These are phyloP conservation scores for Stachybotrys chlorohalonatus DNA, from an alignment of 2,329 filamentous ascomycete species.

Conservation along the genomic window DNA sequence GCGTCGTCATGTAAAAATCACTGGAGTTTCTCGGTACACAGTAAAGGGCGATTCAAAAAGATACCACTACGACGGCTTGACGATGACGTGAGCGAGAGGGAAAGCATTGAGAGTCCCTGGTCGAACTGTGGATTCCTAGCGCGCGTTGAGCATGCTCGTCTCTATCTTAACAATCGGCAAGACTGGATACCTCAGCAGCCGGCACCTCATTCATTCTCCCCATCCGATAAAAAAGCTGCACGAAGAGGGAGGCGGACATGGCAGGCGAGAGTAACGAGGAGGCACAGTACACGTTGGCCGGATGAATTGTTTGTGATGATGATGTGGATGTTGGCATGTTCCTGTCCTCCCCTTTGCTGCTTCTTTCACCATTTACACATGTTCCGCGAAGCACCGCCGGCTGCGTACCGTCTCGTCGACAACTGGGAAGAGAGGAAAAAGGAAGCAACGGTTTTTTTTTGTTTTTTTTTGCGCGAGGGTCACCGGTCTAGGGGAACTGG, in stretches of 20 bases:
- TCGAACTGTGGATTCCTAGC: background rate
- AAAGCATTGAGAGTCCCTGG: background rate
- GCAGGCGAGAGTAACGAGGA: background rate
- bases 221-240: background rate
- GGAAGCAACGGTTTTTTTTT: background rate
- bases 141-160: background rate
- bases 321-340: background rate
- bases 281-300: background rate
- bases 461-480: background rate
- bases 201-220: background rate
- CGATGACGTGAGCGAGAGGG: background rate
- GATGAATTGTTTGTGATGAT: background rate
- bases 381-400: background rate
- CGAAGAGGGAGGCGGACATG: background rate
- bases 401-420: background rate
- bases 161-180: background rate
- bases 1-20: constrained; percentile 72
- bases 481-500: background rate
- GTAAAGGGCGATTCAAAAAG: background rate
- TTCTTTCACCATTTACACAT: background rate
- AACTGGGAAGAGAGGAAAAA: background rate
- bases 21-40: constrained; percentile 1
- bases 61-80: background rate
- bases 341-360: background rate
- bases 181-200: background rate